A percentile compares a stretch with the other conserved stretches of the same genome.
phyloP scores from a whole-genome alignment of 1,284 basidiomycete genomes.

The Papiliotrema terrestris region DNA sequence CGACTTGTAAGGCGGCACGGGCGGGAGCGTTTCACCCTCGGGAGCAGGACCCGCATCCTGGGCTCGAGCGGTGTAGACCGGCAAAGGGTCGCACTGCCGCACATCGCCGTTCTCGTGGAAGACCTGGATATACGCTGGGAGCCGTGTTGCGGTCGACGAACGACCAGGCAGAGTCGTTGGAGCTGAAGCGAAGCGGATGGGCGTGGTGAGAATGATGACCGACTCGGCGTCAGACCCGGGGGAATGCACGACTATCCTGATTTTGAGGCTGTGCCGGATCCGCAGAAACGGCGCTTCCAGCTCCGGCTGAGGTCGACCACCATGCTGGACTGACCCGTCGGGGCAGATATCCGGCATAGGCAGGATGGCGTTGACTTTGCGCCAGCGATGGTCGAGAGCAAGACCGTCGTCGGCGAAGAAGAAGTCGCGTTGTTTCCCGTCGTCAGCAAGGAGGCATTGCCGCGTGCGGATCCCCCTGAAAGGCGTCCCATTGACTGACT shows the following conservation, averaged over 20 bases:
- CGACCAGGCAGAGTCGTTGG: constrained; percentile 17
- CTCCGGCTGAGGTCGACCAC: constrained; percentile 24
- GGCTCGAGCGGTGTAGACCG: constrained; percentile 26
- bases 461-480: constrained; percentile 17
- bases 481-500: background rate
- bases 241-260: constrained; percentile 31
- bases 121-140: constrained; percentile 44
- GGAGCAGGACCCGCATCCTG: background rate
- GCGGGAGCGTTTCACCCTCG: background rate
- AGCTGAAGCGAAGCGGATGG: constrained; percentile 39
- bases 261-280: constrained; percentile 41
- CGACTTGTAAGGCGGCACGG: background rate
- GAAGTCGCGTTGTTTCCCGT: constrained; percentile 39
- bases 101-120: constrained; percentile 45
- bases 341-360: constrained; percentile 27
- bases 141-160: constrained; percentile 4
- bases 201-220: constrained; percentile 35
- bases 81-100: constrained; percentile 42
- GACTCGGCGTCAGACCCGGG: constrained; percentile 7
- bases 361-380: constrained; percentile 42
- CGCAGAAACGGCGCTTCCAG: constrained; percentile 35
- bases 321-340: constrained; percentile 3
- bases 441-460: constrained; percentile 31
- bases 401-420: constrained; percentile 38
- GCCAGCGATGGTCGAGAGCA: constrained; percentile 30